A percentile compares a stretch with the other conserved stretches of the same genome.
These are phyloP conservation scores for Eucalyptus marginata DNA, from an alignment of 345 rosid species.

Conservation along the genomic window DNA sequence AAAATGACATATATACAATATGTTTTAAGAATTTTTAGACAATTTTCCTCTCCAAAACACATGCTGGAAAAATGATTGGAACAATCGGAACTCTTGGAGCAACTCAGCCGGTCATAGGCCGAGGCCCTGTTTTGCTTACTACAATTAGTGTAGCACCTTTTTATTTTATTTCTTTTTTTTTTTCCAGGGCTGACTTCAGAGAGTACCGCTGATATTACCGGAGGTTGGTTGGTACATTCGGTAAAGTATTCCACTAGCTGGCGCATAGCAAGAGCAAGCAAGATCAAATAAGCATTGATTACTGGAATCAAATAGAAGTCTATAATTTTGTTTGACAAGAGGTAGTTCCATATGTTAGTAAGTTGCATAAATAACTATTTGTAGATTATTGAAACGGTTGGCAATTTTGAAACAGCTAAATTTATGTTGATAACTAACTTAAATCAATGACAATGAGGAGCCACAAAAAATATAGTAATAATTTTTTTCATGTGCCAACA, in stretches of 20 bases:
- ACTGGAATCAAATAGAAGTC: rapidly evolving
- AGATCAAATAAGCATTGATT: not conserved
- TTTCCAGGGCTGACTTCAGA: no score
- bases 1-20: not conserved
- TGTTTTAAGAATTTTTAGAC: not conserved
- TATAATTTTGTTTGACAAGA: rapidly evolving
- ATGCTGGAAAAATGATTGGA: not conserved
- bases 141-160: no score
- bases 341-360: not conserved
- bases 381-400: not conserved
- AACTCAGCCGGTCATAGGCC: no score
- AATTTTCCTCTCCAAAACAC: not conserved
- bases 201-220: not conserved
- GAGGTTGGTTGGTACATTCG: not conserved
- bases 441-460: not conserved
- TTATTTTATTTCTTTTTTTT: no score
- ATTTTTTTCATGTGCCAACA: not conserved
- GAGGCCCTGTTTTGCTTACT: no score
- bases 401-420: not conserved
- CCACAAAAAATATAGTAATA: not conserved
- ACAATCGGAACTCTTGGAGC: not conserved
- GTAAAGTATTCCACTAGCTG: not conserved
- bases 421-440: not conserved
- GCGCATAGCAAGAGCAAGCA: not conserved
- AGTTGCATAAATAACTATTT: not conserved